Evolutionary conservation across 2,329 filamentous ascomycete genomes (phyloP).

Genomic region (Trichoderma semiorbis): DNA sequence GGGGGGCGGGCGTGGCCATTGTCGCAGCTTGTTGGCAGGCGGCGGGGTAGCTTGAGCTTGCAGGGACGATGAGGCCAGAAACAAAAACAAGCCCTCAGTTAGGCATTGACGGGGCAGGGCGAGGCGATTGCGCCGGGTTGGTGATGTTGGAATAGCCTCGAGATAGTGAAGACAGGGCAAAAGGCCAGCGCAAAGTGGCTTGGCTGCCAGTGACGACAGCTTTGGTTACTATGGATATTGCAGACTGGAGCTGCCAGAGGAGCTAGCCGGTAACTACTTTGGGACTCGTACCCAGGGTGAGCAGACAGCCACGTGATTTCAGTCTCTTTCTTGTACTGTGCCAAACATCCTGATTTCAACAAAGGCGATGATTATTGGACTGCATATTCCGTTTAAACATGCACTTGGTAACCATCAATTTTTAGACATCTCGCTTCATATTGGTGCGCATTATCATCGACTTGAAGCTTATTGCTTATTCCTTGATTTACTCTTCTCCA

Average conservation of each 20-base stretch:
- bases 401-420: fast-evolving
- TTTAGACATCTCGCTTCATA: neutral
- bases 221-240: neutral
- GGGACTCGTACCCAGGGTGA: neutral
- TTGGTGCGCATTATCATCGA: neutral
- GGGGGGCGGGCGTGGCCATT: constrained; percentile 56
- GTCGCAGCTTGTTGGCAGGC: constrained; percentile 22
- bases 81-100: constrained; percentile 23
- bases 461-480: neutral
- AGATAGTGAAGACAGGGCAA: neutral
- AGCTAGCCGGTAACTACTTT: neutral
- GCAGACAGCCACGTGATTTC: neutral
- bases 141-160: neutral
- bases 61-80: constrained; percentile 13
- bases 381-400: neutral
- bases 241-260: neutral
- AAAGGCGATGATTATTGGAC: neutral
- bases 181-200: constrained; percentile 17
- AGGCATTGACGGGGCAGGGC: constrained; percentile 25
- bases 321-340: neutral
- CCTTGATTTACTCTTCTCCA: neutral
- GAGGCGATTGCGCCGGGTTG: constrained; percentile 21
- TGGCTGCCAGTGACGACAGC: constrained; percentile 16
- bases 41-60: constrained; percentile 32
- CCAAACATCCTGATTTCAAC: neutral